Conservation (phyloP, 2,329 filamentous ascomycete genomes). For the Clarireedia sp. region DNA sequence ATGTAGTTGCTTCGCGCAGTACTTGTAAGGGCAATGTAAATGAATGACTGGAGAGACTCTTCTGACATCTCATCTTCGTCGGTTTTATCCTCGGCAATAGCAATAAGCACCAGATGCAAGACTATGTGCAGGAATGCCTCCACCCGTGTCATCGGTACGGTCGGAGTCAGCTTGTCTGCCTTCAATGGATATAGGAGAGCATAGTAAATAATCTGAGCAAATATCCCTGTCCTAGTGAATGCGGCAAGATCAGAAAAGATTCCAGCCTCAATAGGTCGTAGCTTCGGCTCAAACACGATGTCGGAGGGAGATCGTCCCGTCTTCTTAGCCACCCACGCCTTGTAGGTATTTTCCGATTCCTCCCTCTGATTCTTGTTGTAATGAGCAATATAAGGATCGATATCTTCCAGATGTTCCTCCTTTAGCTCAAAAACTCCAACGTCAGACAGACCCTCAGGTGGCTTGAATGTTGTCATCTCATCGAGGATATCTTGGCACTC, state of each 20-base stretch:
- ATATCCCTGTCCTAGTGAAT: conserved; percentile 78
- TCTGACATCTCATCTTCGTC: conserved; percentile 44
- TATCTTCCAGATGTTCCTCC: conserved; percentile 72
- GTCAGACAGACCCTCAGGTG: conserved; percentile 85
- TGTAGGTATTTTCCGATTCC: conserved; percentile 85
- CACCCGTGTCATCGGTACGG: conserved; percentile 71
- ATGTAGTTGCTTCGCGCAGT: conserved; percentile 55
- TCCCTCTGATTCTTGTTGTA: conserved; percentile 97
- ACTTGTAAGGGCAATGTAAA: conserved; percentile 60
- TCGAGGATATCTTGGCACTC: conserved; percentile 79
- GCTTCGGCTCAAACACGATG: conserved; percentile 83
- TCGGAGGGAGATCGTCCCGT: conserved; percentile 73
- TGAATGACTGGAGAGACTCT: conserved; percentile 56
- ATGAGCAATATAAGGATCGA: conserved; percentile 93
- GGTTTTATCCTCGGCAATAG: conserved; percentile 71
- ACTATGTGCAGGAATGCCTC: conserved; percentile 91
- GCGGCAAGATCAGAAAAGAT: conserved; percentile 67
- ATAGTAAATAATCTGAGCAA: conserved; percentile 85
- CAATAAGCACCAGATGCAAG: conserved; percentile 77
- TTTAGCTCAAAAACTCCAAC: conserved; percentile 92
- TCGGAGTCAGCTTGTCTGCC: conserved; percentile 59
- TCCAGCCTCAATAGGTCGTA: conserved; percentile 68
- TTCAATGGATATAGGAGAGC: conserved; percentile 74
- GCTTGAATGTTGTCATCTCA: conserved; percentile 80
- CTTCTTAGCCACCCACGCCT: conserved; percentile 78